phyloP scores from a whole-genome alignment of 2,329 filamentous ascomycete genomes.

The Celoporthe dispersa region DNA sequence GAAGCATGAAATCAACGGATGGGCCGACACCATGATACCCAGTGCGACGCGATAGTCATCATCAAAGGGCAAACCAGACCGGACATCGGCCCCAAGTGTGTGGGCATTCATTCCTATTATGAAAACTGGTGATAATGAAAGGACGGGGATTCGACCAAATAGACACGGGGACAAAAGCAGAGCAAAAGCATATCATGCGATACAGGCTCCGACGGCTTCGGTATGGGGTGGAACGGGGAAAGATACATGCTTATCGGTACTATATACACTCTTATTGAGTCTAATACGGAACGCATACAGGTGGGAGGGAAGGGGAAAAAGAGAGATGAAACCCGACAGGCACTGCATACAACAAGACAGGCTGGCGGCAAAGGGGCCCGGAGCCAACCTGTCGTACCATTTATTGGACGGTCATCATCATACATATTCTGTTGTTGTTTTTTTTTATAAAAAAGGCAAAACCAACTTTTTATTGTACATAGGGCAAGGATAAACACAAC shows the following conservation, averaged over 20 bases:
- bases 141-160: background rate
- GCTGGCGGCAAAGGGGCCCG: constrained; percentile 11
- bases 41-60: background rate
- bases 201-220: background rate
- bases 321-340: background rate
- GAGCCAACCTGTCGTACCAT: constrained; percentile 14
- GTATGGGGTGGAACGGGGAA: background rate
- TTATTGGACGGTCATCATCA: background rate
- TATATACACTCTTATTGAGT: background rate
- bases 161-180: background rate
- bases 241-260: background rate
- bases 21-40: constrained; percentile 14
- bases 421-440: background rate
- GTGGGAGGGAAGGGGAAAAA: background rate
- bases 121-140: background rate
- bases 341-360: background rate
- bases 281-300: background rate
- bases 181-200: background rate
- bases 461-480: background rate
- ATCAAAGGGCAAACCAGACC: background rate
- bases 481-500: background rate
- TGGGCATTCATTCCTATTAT: background rate
- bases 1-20: background rate
- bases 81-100: background rate
- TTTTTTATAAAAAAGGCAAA: background rate